Evolutionary conservation across 2,329 filamentous ascomycete species (phyloP).

Genomic region (Decorospora gaudefroyi): DNA sequence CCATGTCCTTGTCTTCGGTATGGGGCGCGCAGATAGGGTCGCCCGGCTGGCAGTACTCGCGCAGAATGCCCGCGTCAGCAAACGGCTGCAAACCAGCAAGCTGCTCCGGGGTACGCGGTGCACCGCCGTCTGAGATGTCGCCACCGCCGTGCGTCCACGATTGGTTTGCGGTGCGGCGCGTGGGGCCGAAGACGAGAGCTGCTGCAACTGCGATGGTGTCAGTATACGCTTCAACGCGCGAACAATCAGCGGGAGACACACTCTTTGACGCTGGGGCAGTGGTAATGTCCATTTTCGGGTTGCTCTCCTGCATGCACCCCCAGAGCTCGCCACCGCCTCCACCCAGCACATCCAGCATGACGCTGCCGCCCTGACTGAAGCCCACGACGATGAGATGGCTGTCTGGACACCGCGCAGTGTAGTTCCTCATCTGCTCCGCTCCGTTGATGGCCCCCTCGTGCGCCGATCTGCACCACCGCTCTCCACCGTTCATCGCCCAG

Average conservation of each 20-base stretch:
- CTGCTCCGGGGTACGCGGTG: slow-evolving; percentile 27
- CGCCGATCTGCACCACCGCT: slow-evolving; percentile 32
- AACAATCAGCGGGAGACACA: slow-evolving; percentile 5
- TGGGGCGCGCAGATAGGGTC: slow-evolving; percentile 67
- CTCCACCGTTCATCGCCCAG: slow-evolving; percentile 32
- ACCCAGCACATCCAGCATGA: slow-evolving; percentile 32
- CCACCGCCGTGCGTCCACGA: slow-evolving; percentile 31
- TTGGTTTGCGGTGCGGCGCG: slow-evolving; percentile 33
- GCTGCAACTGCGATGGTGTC: slow-evolving; percentile 27
- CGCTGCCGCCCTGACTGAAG: slow-evolving; percentile 36
- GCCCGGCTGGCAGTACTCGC: slow-evolving; percentile 65
- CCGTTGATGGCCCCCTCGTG: slow-evolving; percentile 34
- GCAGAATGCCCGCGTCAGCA: slow-evolving; percentile 54
- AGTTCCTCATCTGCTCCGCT: slow-evolving; percentile 35
- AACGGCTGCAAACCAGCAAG: slow-evolving; percentile 31
- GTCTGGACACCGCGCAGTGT: slow-evolving; percentile 33
- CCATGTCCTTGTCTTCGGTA: slow-evolving; percentile 52
- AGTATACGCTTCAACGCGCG: background rate
- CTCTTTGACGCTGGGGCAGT: slow-evolving; percentile 30
- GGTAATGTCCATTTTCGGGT: slow-evolving; percentile 27
- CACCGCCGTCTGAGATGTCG: slow-evolving; percentile 27
- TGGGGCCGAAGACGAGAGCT: slow-evolving; percentile 31
- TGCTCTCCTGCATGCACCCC: slow-evolving; percentile 31
- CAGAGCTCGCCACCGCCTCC: slow-evolving; percentile 34
- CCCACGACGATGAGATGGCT: slow-evolving; percentile 36